Base-by-base conservation (phyloP, 352 stramenopile genomes). In the Phytophthora lateralis region DNA sequence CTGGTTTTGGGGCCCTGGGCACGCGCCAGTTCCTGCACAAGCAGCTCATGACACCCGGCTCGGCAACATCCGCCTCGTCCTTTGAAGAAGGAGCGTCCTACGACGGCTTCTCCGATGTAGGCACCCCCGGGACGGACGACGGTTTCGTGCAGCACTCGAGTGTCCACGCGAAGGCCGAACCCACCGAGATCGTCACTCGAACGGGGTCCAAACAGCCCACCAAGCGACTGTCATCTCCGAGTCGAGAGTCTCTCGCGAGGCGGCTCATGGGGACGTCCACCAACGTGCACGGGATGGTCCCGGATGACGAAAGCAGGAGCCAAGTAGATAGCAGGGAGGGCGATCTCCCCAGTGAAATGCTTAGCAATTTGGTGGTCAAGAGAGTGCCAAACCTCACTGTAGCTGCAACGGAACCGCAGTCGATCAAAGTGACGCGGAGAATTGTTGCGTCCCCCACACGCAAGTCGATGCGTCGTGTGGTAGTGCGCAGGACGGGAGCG, bases 161-260 rank as follows among this genome's bases (percentile, higher is more conserved):
- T 32, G 3, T 55, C 27, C 5, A 37, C 5, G 37, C 47, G 1
- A 60, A 53, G 18, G 18, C 32, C 4, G 26, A 30, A 6, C 26
- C 4, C 4, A 30, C 26, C 6, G 26, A 30, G 26, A 42, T 50
- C 17, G 60, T 58, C 5, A 53, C 44, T 10, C 45, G 55, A 8
- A 46, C 51, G 8, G 41, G 37, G 26, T 29, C 26, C 18, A 75
- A 75, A 11, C 66, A 75, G 29, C 56, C 51, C 14, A 78, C 65
- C 18, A 78, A 78, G 61, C 56, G 55, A 35, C 44, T 78, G 20
- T 75, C 69, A 39, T 75, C 56, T 47, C 53, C 65, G 1, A 78
- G 65, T 73, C 65, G 69, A 3, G 60, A 62, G 27, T 61, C 62
- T 11, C 69, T 78, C 0, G 56, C 60, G 2, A 44, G 69, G 39